Evolutionary conservation across 2,329 filamentous ascomycete genomes (phyloP), one percentile per base, ranked within the genome.

Genomic region (Huntiella decipiens): DNA sequence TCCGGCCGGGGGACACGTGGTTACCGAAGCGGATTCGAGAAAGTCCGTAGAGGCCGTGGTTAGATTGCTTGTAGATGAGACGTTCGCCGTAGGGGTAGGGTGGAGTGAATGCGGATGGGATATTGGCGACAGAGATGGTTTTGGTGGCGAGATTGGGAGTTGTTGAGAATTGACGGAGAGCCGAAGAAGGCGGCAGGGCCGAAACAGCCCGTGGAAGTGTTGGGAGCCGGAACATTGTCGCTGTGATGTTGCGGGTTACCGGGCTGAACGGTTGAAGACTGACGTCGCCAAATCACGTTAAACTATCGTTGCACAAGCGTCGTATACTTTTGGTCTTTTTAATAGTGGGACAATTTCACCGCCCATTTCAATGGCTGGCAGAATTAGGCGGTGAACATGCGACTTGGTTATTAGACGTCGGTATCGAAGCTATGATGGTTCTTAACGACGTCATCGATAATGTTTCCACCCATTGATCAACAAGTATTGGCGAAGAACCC

Each of bases 11-110:
- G 33, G 86, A 75, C 43, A 88, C 76, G 54, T 74, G 80, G 71
- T 88, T 86, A 59, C 83, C 83, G 61, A 81, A 85, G 43, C 77
- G 81, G 58, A 87, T 80, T 56, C 74, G 74, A 52, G 74, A 66
- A 36, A 63, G 63, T 54, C 79, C 83, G 64, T 82, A 85, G 6
- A 86, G 74, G 39, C 80, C 80, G 49, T 65, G 68, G 66, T 86
- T 83, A 54, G 79, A 77, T 62, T 91, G 83, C 64, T 88, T 87
- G 70, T 82, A 91, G 53, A 77, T 65, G 51, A 60, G 66, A 47
- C 78, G 73, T 45, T 73, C 70, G 42, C 82, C 82, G 62, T 82
- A 79, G 1, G 83, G 83, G 60, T 91, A 91, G 3, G 67, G 64
- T 8, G 77, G 77, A 48, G 75, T 69, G n/a, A 68, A 60, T 11